phyloP scores from a whole-genome alignment of 163 green algal species.

The Chlamydomonas reinhardtii region DNA sequence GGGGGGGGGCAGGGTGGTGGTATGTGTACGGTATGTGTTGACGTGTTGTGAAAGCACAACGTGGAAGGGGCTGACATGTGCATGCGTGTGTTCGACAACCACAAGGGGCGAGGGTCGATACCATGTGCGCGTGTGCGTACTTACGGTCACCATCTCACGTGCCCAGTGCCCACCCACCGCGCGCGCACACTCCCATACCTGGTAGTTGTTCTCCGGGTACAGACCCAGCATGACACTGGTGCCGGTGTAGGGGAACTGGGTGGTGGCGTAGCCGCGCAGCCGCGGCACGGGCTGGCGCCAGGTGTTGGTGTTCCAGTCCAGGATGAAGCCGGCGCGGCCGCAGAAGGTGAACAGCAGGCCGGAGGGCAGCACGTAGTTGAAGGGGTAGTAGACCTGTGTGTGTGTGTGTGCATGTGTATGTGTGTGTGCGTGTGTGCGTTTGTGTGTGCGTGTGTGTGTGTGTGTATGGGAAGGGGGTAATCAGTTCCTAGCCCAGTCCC shows the following conservation, averaged over 20 bases:
- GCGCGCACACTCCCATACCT: background rate
- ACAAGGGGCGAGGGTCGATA: too few relatives aligned
- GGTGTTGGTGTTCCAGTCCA: slow-evolving; percentile 28
- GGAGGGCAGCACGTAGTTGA: slow-evolving; percentile 59
- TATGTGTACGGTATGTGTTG: too few relatives aligned
- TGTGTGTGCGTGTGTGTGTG: too few relatives aligned
- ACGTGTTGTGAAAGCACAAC: too few relatives aligned
- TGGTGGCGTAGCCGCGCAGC: slow-evolving; percentile 35
- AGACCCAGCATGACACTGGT: slow-evolving; percentile 52
- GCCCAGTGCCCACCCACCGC: too few relatives aligned
- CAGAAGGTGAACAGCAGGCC: slow-evolving; percentile 58
- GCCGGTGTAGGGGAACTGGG: slow-evolving; percentile 58
- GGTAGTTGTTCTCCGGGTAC: slow-evolving; percentile 50
- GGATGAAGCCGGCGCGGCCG: slow-evolving; percentile 47
- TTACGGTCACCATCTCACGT: too few relatives aligned
- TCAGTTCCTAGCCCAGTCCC: too few relatives aligned
- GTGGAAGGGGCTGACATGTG: too few relatives aligned
- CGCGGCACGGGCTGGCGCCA: slow-evolving; percentile 8
- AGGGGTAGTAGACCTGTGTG: slow-evolving; percentile 60
- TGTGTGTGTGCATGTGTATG: background rate
- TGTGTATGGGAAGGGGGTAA: too few relatives aligned
- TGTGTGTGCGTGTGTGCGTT: background rate
- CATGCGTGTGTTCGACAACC: too few relatives aligned
- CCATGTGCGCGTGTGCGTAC: too few relatives aligned
- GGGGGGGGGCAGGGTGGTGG: too few relatives aligned